Evolutionary conservation across 75 land plant genomes (phyloP), one percentile per base, ranked within the genome.

Genomic region (Isoetes taiwanensis): DNA sequence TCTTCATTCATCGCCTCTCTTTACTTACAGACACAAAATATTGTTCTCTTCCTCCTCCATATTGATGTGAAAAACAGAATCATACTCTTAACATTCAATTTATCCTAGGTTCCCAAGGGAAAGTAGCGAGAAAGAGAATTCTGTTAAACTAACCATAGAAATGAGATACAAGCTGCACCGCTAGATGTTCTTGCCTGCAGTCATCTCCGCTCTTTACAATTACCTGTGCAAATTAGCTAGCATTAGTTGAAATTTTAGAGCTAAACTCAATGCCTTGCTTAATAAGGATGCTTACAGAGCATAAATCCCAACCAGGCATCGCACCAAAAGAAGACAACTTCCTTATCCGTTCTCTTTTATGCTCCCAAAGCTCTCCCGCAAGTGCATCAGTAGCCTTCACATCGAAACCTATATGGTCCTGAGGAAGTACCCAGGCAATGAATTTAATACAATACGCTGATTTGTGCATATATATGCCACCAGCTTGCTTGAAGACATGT

Each of bases 191-290:
- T 61, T 94, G 99, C 75, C 99, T 85, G 76, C 99, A 94, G 68
- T 94, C 99, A 75, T 94, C 99, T 34, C 99, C 99, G 73, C 99
- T 94, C 74, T 94, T 94, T 26, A 94, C 99, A 62, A 94, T 94
- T 23, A 84, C 64, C 99, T 94, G n/a, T n/a, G 72, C 39, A 72
- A 12, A 35, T 31, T 35, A 41, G 57, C 30, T 37, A 9, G 14
- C 12, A 37, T 9, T 9, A 43, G 24, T 2, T 20, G 24, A 43
- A 43, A 20, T 9, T 37, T 37, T 9, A 37, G 39, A 9, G 8
- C 27, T 26, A 35, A 57, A 34, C 29, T 28, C 14, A 14, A 43
- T 25, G 62, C 2, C 29, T 16, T 10, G 32, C 40, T n/a, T 1
- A 27, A 41, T 29, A 60, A 28, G 52, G 30, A 2, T 33, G 28